Percentiles rank a stretch among this genome's conserved stretches.
phyloP scores from a whole-genome alignment of 768 basidiomycete genomes.

The Calocybe indica region DNA sequence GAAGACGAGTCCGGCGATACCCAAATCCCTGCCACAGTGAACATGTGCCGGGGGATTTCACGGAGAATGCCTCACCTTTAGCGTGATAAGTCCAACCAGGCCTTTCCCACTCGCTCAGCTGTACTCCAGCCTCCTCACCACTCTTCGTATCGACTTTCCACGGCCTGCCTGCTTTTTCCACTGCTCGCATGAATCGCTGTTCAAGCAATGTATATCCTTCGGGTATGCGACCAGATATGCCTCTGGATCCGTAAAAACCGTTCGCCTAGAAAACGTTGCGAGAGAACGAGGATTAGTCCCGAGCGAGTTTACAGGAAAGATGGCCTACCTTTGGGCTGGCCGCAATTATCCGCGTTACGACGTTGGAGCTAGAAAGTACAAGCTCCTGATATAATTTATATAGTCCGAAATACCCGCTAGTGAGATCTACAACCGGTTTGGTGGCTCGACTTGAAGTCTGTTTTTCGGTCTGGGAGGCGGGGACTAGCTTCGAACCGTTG shows the following conservation, averaged over 20 bases:
- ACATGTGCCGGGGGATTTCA: neutral
- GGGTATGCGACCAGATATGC: constrained; percentile 89
- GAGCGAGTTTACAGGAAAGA: neutral
- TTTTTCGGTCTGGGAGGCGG: constrained; percentile 1
- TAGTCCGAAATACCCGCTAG: constrained; percentile 93
- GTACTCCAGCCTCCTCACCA: constrained; percentile 42
- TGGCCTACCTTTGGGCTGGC: constrained; percentile 78
- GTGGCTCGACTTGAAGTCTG: neutral
- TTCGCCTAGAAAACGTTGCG: constrained; percentile 60
- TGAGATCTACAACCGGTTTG: constrained; percentile 65
- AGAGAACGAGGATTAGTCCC: neutral
- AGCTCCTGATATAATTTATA: constrained; percentile 74
- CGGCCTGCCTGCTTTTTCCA: constrained; percentile 37
- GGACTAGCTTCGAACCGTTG: neutral
- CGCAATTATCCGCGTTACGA: constrained; percentile 69
- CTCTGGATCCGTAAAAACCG: constrained; percentile 87
- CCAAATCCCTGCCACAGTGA: constrained; percentile 65
- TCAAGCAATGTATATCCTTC: constrained; percentile 92
- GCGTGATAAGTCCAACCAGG: constrained; percentile 97
- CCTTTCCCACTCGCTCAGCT: constrained; percentile 83
- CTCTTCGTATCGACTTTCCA: constrained; percentile 22
- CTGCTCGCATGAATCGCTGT: constrained; percentile 72
- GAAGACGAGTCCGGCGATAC: constrained; percentile 50
- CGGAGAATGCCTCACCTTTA: constrained; percentile 58
- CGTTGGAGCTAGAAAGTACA: constrained; percentile 45